Evolutionary conservation across 192 early-diverging fungal genomes (phyloP), one percentile per base, ranked within the genome.

Genomic region (Phycomyces nitens): DNA sequence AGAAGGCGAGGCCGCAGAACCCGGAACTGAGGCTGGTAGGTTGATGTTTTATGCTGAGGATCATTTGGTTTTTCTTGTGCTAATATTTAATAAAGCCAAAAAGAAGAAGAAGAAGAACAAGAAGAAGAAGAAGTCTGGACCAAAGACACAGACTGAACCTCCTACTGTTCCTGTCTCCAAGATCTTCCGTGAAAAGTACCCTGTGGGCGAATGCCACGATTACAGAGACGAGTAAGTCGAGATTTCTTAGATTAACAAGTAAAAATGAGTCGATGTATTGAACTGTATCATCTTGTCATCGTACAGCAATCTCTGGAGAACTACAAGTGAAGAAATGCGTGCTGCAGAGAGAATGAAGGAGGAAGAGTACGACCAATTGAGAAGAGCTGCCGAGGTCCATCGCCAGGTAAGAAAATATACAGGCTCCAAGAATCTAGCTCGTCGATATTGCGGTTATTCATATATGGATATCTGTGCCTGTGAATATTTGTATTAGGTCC

Each of bases 341-440:
- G 80, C 86, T 21, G 66, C 87, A 56, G 97, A 99, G 65, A 80
- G 90, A 9, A 68, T 86, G 41, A 74, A 84, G 60, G 75, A 81
- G 66, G 80, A 92, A 64, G 74, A 90, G 60, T 87, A 92, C 68
- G 88, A 89, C 55, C 91, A 97, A 23, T 71, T 93, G 52, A 85
- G 97, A 21, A 80, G 83, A 43, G 93, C 92, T 3, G 94, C 95
- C 15, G 97, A 99, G 73, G 95, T 98, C 18, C 97, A 99, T 69
- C 86, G 94, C 67, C 82, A 91, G 53, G 73, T 78, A 67, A 42
- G 27, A 3, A 14, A 23, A 8, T 34, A 34, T 34, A 34, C n/a
- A n/a, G n/a, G n/a, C n/a, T n/a, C n/a, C n/a, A n/a, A 44, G 34
- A 21, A 29, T 20, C 10, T 4, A 59, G 5, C 21, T n/a, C 29